Evolutionary conservation across 805 yeast species (phyloP), one percentile per base, ranked within the genome.

Genomic region (Huiozyma sinensis): DNA sequence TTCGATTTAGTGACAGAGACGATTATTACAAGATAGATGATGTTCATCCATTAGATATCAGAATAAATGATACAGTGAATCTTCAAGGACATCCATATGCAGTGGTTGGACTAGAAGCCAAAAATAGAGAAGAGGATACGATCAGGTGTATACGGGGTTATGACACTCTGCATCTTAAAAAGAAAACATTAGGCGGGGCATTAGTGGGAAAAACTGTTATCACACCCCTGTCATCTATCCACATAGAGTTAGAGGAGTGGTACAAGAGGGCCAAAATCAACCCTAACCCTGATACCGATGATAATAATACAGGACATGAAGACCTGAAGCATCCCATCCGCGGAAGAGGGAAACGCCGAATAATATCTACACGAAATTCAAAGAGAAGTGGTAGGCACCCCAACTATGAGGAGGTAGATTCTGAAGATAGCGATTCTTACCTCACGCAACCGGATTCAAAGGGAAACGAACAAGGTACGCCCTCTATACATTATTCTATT

Each of bases 91-190:
- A 36, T 34, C 61, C 64, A 12, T 76, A 68, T 51, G 43, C 48
- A 6, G 75, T 81, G 3, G 66, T 71, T 1, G 83, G 79, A 0
- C 56, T 81, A 33, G 64, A 60, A 33, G 58, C 61, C 44, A 41
- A 38, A 7, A 7, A 42, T 4, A 46, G 51, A 1, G 53, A 58
- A 6, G 48, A 47, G 7, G 51, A 57, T 12, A 49, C 50, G 0
- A 69, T 80, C 6, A 59, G 68, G 40, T 81, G 87, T 54, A 66
- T 77, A 45, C 64, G 87, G 49, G 88, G 88, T 0, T 81, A 66
- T 52, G 78, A 79, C 53, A 63, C 69, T 0, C 72, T 77, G 2
- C 61, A 64, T 48, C 59, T 69, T 6, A 64, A 54, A 47, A 62
- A 55, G 39, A 49, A 58, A 27, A 55, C 46, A 34, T 47, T 46